Percentiles rank a stretch among this genome's conserved stretches.
Evolutionary conservation across 495 filamentous ascomycete genomes (phyloP).

Genomic region (Evernia prunastri): DNA sequence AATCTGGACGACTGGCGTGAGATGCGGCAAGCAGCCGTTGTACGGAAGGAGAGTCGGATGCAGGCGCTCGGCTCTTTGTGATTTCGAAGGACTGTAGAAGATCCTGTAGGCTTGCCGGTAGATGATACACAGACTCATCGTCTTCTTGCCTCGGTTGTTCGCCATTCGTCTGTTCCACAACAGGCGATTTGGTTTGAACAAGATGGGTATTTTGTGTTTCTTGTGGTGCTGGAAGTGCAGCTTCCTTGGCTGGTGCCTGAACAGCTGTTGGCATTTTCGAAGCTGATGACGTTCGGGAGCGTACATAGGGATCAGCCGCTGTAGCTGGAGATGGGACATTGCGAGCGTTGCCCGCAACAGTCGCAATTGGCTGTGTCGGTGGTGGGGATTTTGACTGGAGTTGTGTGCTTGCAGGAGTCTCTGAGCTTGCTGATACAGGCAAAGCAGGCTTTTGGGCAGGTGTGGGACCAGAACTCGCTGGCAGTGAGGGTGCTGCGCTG

Average conservation of each 20-base stretch:
- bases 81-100: constrained; percentile 83
- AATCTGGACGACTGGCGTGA: constrained; percentile 61
- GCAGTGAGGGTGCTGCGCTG: constrained; percentile 48
- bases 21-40: constrained; percentile 68
- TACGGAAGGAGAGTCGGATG: constrained; percentile 53
- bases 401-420: constrained; percentile 32
- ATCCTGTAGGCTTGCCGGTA: constrained; percentile 86
- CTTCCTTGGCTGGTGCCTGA: constrained; percentile 30
- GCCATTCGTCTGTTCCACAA: constrained; percentile 49
- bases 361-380: constrained; percentile 37
- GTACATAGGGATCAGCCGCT: constrained; percentile 11
- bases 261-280: constrained; percentile 9
- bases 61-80: constrained; percentile 58
- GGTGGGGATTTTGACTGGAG: constrained; percentile 47
- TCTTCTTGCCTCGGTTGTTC: constrained; percentile 46
- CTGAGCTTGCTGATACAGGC: constrained; percentile 32
- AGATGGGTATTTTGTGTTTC: constrained; percentile 19
- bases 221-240: constrained; percentile 26
- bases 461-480: constrained; percentile 32
- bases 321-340: constrained; percentile 33
- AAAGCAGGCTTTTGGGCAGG: constrained; percentile 39
- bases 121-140: constrained; percentile 86
- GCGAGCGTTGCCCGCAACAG: constrained; percentile 29
- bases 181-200: constrained; percentile 8
- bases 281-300: constrained; percentile 15